Evolutionary conservation across 352 stramenopile species (phyloP).

Genomic region (Phytophthora pinifolia): DNA sequence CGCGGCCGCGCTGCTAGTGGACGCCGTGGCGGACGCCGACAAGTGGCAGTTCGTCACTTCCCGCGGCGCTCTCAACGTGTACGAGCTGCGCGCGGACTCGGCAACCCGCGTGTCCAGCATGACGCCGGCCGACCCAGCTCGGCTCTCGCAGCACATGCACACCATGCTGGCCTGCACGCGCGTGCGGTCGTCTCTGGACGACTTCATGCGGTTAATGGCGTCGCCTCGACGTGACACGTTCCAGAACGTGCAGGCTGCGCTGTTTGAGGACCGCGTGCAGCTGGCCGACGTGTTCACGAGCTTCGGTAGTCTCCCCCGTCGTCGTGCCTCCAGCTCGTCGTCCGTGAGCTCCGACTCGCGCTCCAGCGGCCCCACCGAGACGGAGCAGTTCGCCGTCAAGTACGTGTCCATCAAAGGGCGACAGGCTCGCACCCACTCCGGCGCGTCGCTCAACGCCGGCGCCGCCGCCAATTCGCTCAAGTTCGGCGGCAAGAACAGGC

Average conservation of each 20-base stretch:
- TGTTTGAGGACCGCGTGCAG: conserved; percentile 62
- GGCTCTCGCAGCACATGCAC: conserved; percentile 39
- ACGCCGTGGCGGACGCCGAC: conserved; percentile 55
- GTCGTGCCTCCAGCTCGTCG: conserved; percentile 15
- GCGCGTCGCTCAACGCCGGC: conserved; percentile 10
- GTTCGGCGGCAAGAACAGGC: conserved; percentile 41
- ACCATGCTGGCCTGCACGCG: conserved; percentile 61
- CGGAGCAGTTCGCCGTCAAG: conserved; percentile 56
- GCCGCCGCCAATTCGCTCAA: conserved; percentile 39
- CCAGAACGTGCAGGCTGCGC: conserved; percentile 54
- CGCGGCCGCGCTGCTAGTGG: conserved; percentile 55
- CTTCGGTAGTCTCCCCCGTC: conserved; percentile 35
- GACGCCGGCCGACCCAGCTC: conserved; percentile 28
- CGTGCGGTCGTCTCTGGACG: conserved; percentile 57
- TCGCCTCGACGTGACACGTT: conserved; percentile 45
- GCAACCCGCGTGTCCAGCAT: conserved; percentile 52
- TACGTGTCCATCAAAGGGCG: conserved; percentile 51
- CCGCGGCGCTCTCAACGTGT: conserved; percentile 45
- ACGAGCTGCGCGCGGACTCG: conserved; percentile 51
- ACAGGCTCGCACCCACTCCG: conserved; percentile 14
- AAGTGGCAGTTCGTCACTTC: conserved; percentile 67
- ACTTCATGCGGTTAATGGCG: conserved; percentile 66
- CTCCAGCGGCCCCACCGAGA: conserved; percentile 23
- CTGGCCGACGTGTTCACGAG: conserved; percentile 64
- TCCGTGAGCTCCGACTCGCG: conserved; percentile 22